These are phyloP conservation scores for Cantharellus anzutake DNA, from an alignment of 768 basidiomycete genomes.

Conservation along the genomic window DNA sequence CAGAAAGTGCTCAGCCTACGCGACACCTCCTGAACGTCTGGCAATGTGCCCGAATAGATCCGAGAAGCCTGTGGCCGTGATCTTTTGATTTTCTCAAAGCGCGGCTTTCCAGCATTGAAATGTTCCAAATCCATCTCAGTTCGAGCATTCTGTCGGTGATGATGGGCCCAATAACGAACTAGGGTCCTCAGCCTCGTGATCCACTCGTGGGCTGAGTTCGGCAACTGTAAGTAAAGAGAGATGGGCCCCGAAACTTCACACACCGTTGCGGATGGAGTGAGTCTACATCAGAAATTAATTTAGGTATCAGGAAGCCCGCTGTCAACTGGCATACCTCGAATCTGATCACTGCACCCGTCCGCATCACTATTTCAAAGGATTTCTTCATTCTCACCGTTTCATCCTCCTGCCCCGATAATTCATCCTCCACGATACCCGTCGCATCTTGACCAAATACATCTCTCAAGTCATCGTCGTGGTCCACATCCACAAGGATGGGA, in stretches of 20 bases:
- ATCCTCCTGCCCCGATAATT: no score
- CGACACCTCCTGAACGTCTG: slow-evolving; percentile 31
- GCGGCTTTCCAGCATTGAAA: slow-evolving; percentile 22
- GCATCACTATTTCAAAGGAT: slow-evolving; percentile 60
- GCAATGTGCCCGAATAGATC: slow-evolving; percentile 22
- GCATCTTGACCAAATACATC: slow-evolving; percentile 9
- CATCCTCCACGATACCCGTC: slow-evolving; percentile 21
- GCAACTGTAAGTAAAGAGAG: background rate
- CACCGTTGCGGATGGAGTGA: background rate
- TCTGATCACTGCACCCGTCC: slow-evolving; percentile 44
- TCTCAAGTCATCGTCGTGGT: slow-evolving; percentile 11
- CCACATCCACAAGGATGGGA: background rate
- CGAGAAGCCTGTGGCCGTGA: slow-evolving; percentile 26
- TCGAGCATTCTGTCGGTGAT: slow-evolving; percentile 54
- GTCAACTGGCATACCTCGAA: slow-evolving; percentile 44
- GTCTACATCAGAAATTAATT: no score
- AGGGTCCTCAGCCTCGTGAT: slow-evolving; percentile 53
- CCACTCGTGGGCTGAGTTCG: slow-evolving; percentile 42
- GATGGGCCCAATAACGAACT: slow-evolving; percentile 58
- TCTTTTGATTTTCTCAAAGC: slow-evolving; percentile 22
- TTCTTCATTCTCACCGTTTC: slow-evolving; percentile 33
- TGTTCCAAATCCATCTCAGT: slow-evolving; percentile 68
- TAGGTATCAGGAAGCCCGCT: no score
- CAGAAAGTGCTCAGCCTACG: slow-evolving; percentile 47
- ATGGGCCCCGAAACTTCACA: background rate